Percentiles rank a stretch among this genome's conserved stretches.
Evolutionary conservation across 352 stramenopile species (phyloP).

Genomic region (Phytophthora agathidicida): DNA sequence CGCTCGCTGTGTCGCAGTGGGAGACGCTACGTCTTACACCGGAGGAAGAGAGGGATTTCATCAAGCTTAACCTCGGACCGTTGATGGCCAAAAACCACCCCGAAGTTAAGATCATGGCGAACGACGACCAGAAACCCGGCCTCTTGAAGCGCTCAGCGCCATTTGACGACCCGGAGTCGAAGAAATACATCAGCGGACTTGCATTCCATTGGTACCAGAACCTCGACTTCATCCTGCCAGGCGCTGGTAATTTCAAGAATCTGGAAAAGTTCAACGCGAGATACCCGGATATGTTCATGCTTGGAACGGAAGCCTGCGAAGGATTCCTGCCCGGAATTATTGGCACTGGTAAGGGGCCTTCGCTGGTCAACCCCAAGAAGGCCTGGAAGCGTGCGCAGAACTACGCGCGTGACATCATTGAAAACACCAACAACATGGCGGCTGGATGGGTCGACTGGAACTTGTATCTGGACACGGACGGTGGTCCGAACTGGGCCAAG

Average conservation of each 20-base stretch:
- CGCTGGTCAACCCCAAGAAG: conserved; percentile 30
- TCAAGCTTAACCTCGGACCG: conserved; percentile 72
- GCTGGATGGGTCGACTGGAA: conserved; percentile 90
- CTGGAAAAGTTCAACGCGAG: conserved; percentile 48
- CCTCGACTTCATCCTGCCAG: conserved; percentile 43
- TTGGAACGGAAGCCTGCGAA: conserved; percentile 80
- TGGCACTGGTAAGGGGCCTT: conserved; percentile 50
- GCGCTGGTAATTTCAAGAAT: conserved; percentile 47
- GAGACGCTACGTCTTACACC: conserved; percentile 45
- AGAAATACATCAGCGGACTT: conserved; percentile 72
- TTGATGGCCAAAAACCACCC: conserved; percentile 65
- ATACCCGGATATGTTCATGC: conserved; percentile 77
- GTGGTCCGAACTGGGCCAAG: conserved; percentile 75
- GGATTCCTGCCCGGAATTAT: conserved; percentile 52
- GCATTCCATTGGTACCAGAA: conserved; percentile 83
- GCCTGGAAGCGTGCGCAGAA: conserved; percentile 71
- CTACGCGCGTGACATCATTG: conserved; percentile 87
- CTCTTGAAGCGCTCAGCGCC: conserved; percentile 40
- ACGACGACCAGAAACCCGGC: conserved; percentile 77
- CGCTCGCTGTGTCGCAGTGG: conserved; percentile 40
- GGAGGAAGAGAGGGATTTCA: conserved; percentile 52
- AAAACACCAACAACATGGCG: conserved; percentile 77
- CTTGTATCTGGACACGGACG: conserved; percentile 66
- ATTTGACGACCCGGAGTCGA: conserved; percentile 42
- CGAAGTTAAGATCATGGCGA: conserved; percentile 71